These are phyloP conservation scores for Coemansia erecta DNA, from an alignment of 192 early-diverging fungal species.

Conservation along the genomic window DNA sequence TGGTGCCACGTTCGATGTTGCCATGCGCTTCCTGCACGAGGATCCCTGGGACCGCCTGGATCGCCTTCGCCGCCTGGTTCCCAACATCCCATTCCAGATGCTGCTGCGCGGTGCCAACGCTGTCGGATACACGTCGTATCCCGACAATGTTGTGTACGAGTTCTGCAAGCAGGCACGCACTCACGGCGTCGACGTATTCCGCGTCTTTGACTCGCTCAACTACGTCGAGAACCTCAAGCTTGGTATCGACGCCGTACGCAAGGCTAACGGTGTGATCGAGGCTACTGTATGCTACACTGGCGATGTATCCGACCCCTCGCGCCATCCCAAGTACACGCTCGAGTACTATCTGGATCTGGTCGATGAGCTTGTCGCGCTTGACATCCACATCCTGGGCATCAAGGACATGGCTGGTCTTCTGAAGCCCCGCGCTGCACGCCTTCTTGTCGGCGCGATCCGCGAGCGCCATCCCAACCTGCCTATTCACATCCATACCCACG, in stretches of 20 bases:
- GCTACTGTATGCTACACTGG: constrained; percentile 91
- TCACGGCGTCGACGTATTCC: constrained; percentile 94
- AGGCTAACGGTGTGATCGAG: constrained; percentile 93
- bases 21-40: constrained; percentile 94
- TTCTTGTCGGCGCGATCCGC: constrained; percentile 87
- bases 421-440: constrained; percentile 84
- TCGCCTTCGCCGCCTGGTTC: constrained; percentile 78
- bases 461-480: constrained; percentile 82
- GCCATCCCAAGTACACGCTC: constrained; percentile 79
- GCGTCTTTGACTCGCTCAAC: constrained; percentile 97
- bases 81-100: constrained; percentile 99
- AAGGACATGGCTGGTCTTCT: constrained; percentile 98
- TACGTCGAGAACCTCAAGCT: constrained; percentile 95
- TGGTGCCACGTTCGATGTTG: constrained; percentile 96
- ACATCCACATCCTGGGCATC: constrained; percentile 90
- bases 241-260: constrained; percentile 89
- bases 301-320: constrained; percentile 83
- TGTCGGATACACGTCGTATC: constrained; percentile 96
- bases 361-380: constrained; percentile 81
- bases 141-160: constrained; percentile 95
- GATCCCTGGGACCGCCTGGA: constrained; percentile 95
- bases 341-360: constrained; percentile 92
- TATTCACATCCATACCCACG: constrained; percentile 96
- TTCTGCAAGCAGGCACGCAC: constrained; percentile 90
- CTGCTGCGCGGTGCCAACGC: constrained; percentile 96